These are phyloP conservation scores for Aspergillus transmontanensis DNA, from an alignment of 2,329 filamentous ascomycete species.

Conservation along the genomic window DNA sequence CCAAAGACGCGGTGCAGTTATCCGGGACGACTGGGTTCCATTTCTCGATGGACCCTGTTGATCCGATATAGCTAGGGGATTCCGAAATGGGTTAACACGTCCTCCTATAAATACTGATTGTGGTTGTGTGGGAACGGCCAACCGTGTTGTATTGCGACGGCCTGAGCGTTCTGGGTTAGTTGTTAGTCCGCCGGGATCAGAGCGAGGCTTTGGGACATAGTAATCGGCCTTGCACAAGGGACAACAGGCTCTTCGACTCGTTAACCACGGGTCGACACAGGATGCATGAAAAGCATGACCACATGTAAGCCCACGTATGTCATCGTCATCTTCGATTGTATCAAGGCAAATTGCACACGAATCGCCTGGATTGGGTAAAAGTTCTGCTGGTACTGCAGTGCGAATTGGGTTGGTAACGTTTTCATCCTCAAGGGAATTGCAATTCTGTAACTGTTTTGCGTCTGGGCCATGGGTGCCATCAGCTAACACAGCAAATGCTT, in stretches of 20 bases:
- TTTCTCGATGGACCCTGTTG: background rate
- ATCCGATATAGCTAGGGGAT: background rate
- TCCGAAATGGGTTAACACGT: slow-evolving; percentile 15
- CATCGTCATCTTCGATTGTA: slow-evolving; percentile 89
- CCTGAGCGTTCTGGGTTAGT: slow-evolving; percentile 34
- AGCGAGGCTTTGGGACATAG: slow-evolving; percentile 87
- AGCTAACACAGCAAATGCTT: background rate
- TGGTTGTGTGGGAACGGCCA: slow-evolving; percentile 32
- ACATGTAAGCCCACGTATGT: slow-evolving; percentile 89
- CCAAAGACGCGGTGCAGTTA: background rate
- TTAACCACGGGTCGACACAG: slow-evolving; percentile 96
- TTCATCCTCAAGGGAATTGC: slow-evolving; percentile 66
- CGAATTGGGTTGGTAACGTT: slow-evolving; percentile 80
- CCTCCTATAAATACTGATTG: slow-evolving; percentile 39
- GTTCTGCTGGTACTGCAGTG: slow-evolving; percentile 77
- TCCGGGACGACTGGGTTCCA: background rate
- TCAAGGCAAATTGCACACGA: slow-evolving; percentile 97
- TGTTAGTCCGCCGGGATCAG: slow-evolving; percentile 50
- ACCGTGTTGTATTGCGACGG: slow-evolving; percentile 30
- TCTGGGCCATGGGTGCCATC: slow-evolving; percentile 3
- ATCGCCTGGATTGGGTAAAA: slow-evolving; percentile 80
- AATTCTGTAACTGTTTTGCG: slow-evolving; percentile 34
- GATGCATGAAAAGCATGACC: slow-evolving; percentile 98
- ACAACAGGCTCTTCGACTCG: slow-evolving; percentile 89
- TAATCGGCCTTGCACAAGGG: slow-evolving; percentile 98